These are phyloP conservation scores for Chrysoporthe puriensis DNA, from an alignment of 2,329 filamentous ascomycete species.

Conservation along the genomic window DNA sequence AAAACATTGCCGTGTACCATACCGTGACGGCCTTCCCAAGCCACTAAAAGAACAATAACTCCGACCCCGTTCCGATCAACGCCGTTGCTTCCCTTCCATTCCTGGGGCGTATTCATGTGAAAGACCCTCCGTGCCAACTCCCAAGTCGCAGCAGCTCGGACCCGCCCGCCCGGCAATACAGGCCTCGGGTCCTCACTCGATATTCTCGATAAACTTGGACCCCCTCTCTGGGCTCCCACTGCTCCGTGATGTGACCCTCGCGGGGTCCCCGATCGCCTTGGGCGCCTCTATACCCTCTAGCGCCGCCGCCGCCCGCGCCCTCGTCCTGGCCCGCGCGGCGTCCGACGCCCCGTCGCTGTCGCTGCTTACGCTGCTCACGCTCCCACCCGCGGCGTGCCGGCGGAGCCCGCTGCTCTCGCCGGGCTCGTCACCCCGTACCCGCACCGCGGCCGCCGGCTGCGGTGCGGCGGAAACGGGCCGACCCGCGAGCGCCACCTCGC, in stretches of 20 bases:
- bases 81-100: not conserved
- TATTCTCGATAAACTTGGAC: conserved; percentile 56
- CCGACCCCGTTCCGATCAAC: not conserved
- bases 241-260: conserved; percentile 27
- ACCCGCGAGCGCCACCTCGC: conserved; percentile 40
- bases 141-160: not conserved
- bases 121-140: not conserved
- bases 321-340: not conserved
- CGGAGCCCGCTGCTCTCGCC: conserved; percentile 25
- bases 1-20: not conserved
- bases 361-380: conserved; percentile 32
- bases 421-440: conserved; percentile 17
- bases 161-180: not conserved
- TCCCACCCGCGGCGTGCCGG: conserved; percentile 13
- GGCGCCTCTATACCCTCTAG: conserved; percentile 29
- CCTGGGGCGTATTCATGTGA: not conserved
- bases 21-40: not conserved
- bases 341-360: conserved; percentile 3
- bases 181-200: conserved; percentile 34
- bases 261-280: conserved; percentile 33
- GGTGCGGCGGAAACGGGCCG: conserved; percentile 31
- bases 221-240: conserved; percentile 49
- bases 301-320: conserved; percentile 16
- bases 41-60: not conserved
- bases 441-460: conserved; percentile 24